These are phyloP conservation scores for Sclerotinia borealis DNA, from an alignment of 2,329 filamentous ascomycete species.

Conservation along the genomic window DNA sequence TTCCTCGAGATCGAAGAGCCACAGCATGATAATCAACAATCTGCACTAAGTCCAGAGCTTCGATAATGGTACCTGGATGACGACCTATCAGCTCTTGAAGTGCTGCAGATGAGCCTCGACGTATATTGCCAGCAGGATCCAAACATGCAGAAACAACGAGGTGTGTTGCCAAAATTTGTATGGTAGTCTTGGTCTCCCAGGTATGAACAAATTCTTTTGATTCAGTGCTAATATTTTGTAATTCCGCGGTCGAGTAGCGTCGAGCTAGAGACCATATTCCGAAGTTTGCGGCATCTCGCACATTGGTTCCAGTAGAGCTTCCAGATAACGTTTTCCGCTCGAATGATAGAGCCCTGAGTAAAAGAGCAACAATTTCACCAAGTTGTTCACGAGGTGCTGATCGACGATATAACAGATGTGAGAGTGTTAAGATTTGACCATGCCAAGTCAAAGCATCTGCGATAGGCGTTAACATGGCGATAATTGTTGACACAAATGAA, in stretches of 20 bases:
- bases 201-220: conserved; percentile 29
- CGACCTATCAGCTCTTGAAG: conserved; percentile 90
- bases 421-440: conserved; percentile 79
- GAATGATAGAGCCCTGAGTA: conserved; percentile 77
- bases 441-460: conserved; percentile 63
- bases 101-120: conserved; percentile 85
- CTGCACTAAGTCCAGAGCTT: conserved; percentile 69
- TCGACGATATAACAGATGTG: conserved; percentile 78
- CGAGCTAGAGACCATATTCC: conserved; percentile 90
- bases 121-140: conserved; percentile 88
- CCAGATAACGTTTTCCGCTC: conserved; percentile 83
- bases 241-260: conserved; percentile 75
- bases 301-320: conserved; percentile 79
- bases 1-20: conserved; percentile 76
- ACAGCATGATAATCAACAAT: conserved; percentile 90
- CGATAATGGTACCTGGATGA: conserved; percentile 75
- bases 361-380: conserved; percentile 65
- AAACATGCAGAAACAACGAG: conserved; percentile 76
- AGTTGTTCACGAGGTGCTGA: conserved; percentile 69
- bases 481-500: conserved; percentile 81
- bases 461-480: conserved; percentile 61
- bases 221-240: conserved; percentile 48
- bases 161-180: conserved; percentile 76
- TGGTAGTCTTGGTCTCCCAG: conserved; percentile 35
- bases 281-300: conserved; percentile 92